Evolutionary conservation across 768 basidiomycete genomes (phyloP), one percentile per base, ranked within the genome.

Genomic region (Megacollybia marginata): DNA sequence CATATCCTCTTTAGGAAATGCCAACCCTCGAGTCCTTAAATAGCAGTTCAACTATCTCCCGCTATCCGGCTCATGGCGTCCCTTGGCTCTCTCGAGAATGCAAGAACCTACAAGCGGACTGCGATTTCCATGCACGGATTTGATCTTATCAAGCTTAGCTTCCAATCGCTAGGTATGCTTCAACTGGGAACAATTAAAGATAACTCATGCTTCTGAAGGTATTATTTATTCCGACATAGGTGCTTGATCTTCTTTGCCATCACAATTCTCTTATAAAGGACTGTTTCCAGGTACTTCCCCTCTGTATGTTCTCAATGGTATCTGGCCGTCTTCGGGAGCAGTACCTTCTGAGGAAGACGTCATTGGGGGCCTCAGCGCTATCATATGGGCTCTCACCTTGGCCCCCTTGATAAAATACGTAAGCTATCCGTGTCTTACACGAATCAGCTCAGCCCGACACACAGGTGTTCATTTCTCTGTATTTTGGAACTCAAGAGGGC

Each of bases 401-500:
- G 55, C 83, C 16, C 82, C 83, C 0, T 59, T 83, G 44, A 35
- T 80, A 20, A 85, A 84, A 82, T 85, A 85, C 57, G 82, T 78
- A 54, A 18, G 75, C 57, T 33, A 19, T 1, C 20, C 33, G 32
- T 49, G 12, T 35, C 43, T 8, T 43, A 7, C 43, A 20, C 28
- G 35, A 1, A 20, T 50, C 2, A 44, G 7, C 9, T 16, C 36
- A 32, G 49, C 42, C 16, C 38, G 7, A n/a, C 33, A 12, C 18
- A 8, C 43, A 80, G 79, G 71, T 75, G 19, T 53, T 74, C 40
- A 70, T 83, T 43, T 72, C 73, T 8, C 62, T 79, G 44, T 61
- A 56, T 7, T 78, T 77, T 52, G 74, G 70, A 9, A 82, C 78
- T 1, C 38, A 55, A 3, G 76, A 81, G 68, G 82, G 80, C 69